Conservation (phyloP, 768 basidiomycete genomes). For the Paxillus involutus region DNA sequence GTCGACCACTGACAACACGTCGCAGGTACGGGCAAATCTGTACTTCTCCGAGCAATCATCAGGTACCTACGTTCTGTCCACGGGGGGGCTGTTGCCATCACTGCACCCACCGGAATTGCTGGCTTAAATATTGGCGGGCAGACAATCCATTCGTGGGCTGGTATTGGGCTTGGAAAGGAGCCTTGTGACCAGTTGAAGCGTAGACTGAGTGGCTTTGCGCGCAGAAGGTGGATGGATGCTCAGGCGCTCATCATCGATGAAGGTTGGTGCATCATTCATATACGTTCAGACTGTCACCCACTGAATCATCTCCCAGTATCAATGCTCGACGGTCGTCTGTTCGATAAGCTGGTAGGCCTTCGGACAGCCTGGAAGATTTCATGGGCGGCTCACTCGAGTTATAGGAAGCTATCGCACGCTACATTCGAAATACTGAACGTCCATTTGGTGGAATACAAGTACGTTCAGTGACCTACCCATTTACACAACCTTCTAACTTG, state of each 20-base stretch:
- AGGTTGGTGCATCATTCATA: constrained; percentile 38
- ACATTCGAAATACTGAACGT: constrained; percentile 37
- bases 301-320: constrained; percentile 46
- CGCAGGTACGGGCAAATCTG: constrained; percentile 69
- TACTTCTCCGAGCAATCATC: constrained; percentile 66
- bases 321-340: constrained; percentile 70
- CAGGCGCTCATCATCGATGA: constrained; percentile 71
- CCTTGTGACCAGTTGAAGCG: constrained; percentile 38
- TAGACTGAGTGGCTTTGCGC: constrained; percentile 29
- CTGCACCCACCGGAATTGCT: constrained; percentile 66
- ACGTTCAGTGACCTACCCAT: not conserved
- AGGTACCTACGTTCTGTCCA: constrained; percentile 31
- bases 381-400: not conserved
- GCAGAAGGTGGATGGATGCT: constrained; percentile 50
- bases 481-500: not conserved
- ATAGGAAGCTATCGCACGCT: constrained; percentile 39
- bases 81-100: constrained; percentile 47
- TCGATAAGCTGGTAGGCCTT: constrained; percentile 65
- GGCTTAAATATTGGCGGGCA: constrained; percentile 69
- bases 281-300: not conserved
- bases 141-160: constrained; percentile 68
- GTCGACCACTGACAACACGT: not conserved
- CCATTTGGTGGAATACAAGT: constrained; percentile 77
- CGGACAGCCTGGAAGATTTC: constrained; percentile 31
- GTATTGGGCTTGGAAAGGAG: constrained; percentile 61